These are phyloP conservation scores for Thalassiosira mediterranea DNA, from an alignment of 352 stramenopile genomes.

Conservation along the genomic window DNA sequence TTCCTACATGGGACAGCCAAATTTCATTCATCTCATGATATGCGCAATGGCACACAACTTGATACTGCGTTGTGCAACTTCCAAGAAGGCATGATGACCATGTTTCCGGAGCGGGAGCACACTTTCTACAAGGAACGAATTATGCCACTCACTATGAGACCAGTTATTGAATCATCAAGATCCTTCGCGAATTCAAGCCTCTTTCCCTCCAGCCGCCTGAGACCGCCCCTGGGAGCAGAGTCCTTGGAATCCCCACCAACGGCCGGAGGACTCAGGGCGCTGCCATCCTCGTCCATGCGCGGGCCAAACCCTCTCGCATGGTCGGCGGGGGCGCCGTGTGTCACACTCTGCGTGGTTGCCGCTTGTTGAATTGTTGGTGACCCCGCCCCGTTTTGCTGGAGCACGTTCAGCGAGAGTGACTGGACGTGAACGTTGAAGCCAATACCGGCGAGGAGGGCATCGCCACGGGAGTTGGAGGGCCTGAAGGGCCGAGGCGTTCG, in stretches of 20 bases:
- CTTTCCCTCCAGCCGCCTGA: constrained; percentile 69
- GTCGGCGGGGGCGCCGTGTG: constrained; percentile 79
- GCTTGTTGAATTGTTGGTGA: constrained; percentile 18
- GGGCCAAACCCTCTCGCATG: constrained; percentile 78
- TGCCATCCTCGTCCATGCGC: constrained; percentile 9
- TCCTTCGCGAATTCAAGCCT: constrained; percentile 57
- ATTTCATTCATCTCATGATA: too few species aligned
- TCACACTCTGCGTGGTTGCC: constrained; percentile 72
- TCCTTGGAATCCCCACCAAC: constrained; percentile 12
- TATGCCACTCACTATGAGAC: constrained; percentile 51
- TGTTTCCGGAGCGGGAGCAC: neutral
- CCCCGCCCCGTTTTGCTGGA: constrained; percentile 31
- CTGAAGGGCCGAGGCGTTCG: constrained; percentile 71
- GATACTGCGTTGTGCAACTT: too few species aligned
- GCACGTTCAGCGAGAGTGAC: constrained; percentile 62
- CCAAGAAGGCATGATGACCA: too few species aligned
- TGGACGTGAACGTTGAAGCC: constrained; percentile 83
- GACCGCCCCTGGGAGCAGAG: constrained; percentile 51
- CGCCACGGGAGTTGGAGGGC: constrained; percentile 58
- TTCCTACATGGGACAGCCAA: neutral
- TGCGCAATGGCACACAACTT: too few species aligned
- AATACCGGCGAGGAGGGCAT: constrained; percentile 66
- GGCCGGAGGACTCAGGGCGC: too few species aligned
- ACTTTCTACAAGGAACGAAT: neutral
- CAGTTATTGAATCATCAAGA: constrained; percentile 50